Base-by-base conservation (phyloP, 2,329 filamentous ascomycete species). In the Curvularia lunata region DNA sequence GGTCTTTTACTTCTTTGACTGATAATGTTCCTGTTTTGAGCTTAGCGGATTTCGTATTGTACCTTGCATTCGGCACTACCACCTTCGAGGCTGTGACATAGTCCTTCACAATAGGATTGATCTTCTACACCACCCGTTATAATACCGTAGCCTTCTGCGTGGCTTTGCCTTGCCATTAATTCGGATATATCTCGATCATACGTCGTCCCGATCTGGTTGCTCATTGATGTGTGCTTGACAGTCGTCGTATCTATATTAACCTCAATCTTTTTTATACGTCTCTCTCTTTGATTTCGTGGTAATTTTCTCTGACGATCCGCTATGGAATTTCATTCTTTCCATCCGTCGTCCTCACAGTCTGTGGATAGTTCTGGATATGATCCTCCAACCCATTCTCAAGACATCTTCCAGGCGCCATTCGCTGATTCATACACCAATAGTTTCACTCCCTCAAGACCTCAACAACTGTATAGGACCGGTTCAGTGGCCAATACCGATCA, bases 221-320 rank as follows among this genome's bases (percentile, higher is more conserved):
- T 80, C 77, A 72, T 80, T 73, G 70, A 73, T 75, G 77, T 74
- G 74, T 68, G 66, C 74, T 74, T 64, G 71, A 78, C 75, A 74
- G 77, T 80, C 78, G 70, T 79, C 78, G 62, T 61, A 59, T 63
- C 58, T 66, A 55, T 59, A 50, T 68, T 70, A 78, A 40, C 48
- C 54, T 55, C 62, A 59, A 63, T 80, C 62, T 5, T 8, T 30
- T 8, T 30, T 30, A 9, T 8, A 30, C 9, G n/a, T 9, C 4
- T 71, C 69, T 61, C 69, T 66, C 70, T 70, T 46, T 59, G 49
- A 48, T 28, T 56, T 53, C 60, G 66, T 70, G 66, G 61, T 66
- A 71, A 71, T 64, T 61, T 58, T 62, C 5, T 16, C 61, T 56
- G 63, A n/a, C n/a, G n/a, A 56, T 54, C 38, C 47, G 51, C 56